Base-by-base conservation (phyloP, 2,329 filamentous ascomycete genomes). In the Coniochaeta hoffmannii region DNA sequence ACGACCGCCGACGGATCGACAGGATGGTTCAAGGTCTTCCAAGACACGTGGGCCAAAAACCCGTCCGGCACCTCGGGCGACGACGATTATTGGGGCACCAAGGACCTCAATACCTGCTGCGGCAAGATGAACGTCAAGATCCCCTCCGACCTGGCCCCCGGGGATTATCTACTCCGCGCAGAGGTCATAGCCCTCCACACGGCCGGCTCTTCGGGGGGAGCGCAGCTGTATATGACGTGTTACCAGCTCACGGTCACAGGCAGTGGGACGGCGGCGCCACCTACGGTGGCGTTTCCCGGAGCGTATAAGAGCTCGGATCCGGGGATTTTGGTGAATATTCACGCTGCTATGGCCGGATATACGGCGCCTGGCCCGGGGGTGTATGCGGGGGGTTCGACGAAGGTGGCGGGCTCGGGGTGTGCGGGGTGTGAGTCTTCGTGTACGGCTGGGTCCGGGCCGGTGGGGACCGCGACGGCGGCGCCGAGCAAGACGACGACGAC, bases 1-100 rank as follows among this genome's bases (percentile, higher is more conserved):
- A 61, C 69, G 24, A 71, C 70, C 0, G 73, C 76, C 53, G 69
- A 73, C 57, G 72, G 72, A 28, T 72, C 71, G 10, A 64, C 68
- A 3, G 67, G 68, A 4, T 80, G 76, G 76, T 80, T 80, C 70
- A 81, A 81, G 68, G 69, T 80, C 61, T 77, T 71, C 63, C 69
- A 75, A 59, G 67, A 72, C 60, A 71, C 73, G 1, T 76, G 73
- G 73, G 65, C 68, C 19, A 63, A 66, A 58, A 68, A 67, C 30
- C 17, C 68, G 3, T 50, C 60, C 1, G 69, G 68, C 14, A 38
- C 50, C 22, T 73, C 71, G 15, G 73, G 73, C 32, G 70, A 73
- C 35, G 68, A 71, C 57, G 76, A 78, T 60, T 68, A 65, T 63
- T 78, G 76, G 76, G 76, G 74, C 38, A 73, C 69, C 38, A 68